Evolutionary conservation across 1,139 yeast species (phyloP).

Genomic region (Candida sanyaensis): DNA sequence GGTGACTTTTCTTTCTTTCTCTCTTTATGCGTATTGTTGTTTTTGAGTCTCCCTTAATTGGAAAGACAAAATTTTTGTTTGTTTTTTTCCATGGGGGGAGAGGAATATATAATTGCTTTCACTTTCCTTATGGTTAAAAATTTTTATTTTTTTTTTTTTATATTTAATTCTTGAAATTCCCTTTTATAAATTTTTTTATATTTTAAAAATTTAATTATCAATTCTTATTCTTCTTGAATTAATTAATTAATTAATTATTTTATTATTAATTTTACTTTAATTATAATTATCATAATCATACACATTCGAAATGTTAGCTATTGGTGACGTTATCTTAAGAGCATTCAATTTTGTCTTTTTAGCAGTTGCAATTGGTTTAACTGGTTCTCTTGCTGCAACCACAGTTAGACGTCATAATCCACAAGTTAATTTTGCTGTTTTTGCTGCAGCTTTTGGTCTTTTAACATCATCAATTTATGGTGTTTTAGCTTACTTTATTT

Average conservation of each 20-base stretch:
- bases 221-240: neutral
- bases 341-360: constrained; percentile 71
- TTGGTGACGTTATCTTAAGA: constrained; percentile 78
- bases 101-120: constrained; percentile 5
- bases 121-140: constrained; percentile 1
- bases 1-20: neutral
- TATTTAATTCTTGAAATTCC: neutral
- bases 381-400: constrained; percentile 81
- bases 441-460: constrained; percentile 84
- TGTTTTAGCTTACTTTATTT: constrained; percentile 71
- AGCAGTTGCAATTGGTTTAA: constrained; percentile 77
- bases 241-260: neutral
- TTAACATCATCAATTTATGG: constrained; percentile 83
- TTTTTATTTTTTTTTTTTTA: too few species aligned
- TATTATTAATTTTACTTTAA: neutral
- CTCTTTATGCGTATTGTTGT: neutral
- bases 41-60: constrained; percentile 2
- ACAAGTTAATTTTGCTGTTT: constrained; percentile 85
- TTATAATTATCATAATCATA: too few species aligned
- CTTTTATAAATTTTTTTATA: neutral
- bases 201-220: neutral
- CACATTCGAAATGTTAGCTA: constrained; percentile 59
- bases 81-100: neutral
- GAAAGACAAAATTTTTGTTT: constrained; percentile 1
- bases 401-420: constrained; percentile 59